These are phyloP conservation scores for Erodium moschatum DNA, from an alignment of 441 rosid species.

Conservation along the genomic window DNA sequence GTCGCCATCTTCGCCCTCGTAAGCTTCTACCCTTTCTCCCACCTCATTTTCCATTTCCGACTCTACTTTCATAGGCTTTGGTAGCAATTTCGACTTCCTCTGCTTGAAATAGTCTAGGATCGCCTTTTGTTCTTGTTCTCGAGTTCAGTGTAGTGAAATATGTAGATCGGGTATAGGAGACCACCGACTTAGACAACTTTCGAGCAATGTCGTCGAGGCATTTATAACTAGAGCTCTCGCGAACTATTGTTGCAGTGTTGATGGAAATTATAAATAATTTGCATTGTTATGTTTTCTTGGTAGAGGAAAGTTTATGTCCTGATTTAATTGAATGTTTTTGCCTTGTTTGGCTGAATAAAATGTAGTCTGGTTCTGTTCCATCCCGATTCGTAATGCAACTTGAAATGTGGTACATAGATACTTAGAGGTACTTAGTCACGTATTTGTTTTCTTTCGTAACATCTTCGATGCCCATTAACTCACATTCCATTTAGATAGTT, in stretches of 20 bases:
- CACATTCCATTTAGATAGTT: not conserved
- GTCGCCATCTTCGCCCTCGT: slow-evolving; percentile 42
- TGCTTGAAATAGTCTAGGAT: too few relatives aligned
- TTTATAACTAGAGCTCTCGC: too few relatives aligned
- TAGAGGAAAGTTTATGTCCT: not conserved
- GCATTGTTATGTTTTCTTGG: not conserved
- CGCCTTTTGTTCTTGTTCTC: too few relatives aligned
- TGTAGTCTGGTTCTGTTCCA: not conserved
- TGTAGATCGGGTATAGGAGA: too few relatives aligned
- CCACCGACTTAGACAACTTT: not conserved
- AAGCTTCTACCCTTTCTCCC: slow-evolving; percentile 5
- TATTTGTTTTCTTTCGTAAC: not conserved
- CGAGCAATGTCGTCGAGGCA: not conserved
- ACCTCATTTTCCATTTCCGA: not conserved
- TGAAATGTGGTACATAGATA: not conserved
- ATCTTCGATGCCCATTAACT: not conserved
- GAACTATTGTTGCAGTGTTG: too few relatives aligned
- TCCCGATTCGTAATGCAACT: not conserved
- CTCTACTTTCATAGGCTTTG: not conserved
- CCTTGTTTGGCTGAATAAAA: not conserved
- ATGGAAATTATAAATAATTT: too few relatives aligned
- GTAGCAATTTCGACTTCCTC: too few relatives aligned
- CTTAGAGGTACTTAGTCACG: not conserved
- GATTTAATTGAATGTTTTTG: not conserved
- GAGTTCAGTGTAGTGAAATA: too few relatives aligned